These are phyloP conservation scores for Cyclocybe cylindracea DNA, from an alignment of 768 basidiomycete species.

Conservation along the genomic window DNA sequence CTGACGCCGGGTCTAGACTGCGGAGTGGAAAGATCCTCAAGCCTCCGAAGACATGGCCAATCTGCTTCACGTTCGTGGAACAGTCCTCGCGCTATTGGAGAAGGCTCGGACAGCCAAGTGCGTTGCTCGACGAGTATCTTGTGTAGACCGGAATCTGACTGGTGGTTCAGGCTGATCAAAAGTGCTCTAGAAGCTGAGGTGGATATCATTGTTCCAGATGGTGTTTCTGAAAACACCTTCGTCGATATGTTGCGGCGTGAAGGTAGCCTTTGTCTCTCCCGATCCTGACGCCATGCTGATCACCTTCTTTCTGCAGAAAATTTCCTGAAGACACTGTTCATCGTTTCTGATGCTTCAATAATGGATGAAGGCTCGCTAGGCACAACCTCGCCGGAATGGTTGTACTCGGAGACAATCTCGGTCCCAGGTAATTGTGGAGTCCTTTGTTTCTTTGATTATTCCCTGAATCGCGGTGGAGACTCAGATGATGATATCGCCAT, in stretches of 20 bases:
- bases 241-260: slow-evolving; percentile 40
- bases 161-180: slow-evolving; percentile 56
- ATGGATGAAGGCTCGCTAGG: slow-evolving; percentile 44
- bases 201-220: slow-evolving; percentile 55
- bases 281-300: not conserved
- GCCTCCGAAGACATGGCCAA: slow-evolving; percentile 64
- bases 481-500: slow-evolving; percentile 41
- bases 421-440: slow-evolving; percentile 41
- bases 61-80: slow-evolving; percentile 59
- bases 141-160: slow-evolving; percentile 1
- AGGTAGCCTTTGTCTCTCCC: slow-evolving; percentile 29
- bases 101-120: slow-evolving; percentile 77
- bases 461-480: slow-evolving; percentile 12
- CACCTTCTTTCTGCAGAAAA: slow-evolving; percentile 42
- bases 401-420: slow-evolving; percentile 42
- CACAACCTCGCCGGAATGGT: slow-evolving; percentile 46
- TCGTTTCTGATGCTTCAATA: slow-evolving; percentile 71
- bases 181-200: slow-evolving; percentile 80
- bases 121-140: slow-evolving; percentile 16
- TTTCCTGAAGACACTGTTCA: slow-evolving; percentile 74
- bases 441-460: not conserved
- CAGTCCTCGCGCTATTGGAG: slow-evolving; percentile 71
- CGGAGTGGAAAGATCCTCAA: slow-evolving; percentile 61
- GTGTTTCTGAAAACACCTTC: slow-evolving; percentile 20
- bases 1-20: slow-evolving; percentile 36